A percentile compares a stretch with the other conserved stretches of the same genome.
Conservation (phyloP, 306 rosid species). For the Boehmeria nivea region DNA sequence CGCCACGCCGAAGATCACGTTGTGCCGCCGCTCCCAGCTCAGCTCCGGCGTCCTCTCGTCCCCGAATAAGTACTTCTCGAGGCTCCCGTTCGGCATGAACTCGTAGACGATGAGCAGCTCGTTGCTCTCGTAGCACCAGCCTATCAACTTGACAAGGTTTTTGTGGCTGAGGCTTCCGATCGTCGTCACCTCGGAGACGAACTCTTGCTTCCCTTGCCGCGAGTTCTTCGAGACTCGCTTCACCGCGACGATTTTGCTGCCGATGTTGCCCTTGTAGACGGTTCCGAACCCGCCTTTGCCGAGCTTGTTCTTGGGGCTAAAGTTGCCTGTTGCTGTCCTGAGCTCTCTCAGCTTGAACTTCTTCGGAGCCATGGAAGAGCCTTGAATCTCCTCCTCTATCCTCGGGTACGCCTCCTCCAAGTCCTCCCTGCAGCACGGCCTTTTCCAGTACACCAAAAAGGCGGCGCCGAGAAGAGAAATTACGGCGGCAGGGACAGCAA, state of each 20-base stretch:
- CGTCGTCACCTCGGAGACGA: conserved; percentile 73
- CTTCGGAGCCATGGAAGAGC: conserved; percentile 46
- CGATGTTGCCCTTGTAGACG: conserved; percentile 52
- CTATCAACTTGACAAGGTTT: conserved; percentile 65
- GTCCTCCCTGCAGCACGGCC: conserved; percentile 9
- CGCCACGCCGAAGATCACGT: conserved; percentile 54
- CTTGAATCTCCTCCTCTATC: conserved; percentile 53
- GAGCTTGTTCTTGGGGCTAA: conserved; percentile 54
- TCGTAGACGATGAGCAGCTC: conserved; percentile 82
- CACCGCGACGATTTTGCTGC: conserved; percentile 55
- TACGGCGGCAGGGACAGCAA: conserved; percentile 21
- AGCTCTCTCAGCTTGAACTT: conserved; percentile 45
- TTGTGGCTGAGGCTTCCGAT: conserved; percentile 71
- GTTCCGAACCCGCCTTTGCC: conserved; percentile 87
- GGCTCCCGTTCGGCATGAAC: conserved; percentile 74
- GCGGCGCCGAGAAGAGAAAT: conserved; percentile 18
- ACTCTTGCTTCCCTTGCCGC: conserved; percentile 73
- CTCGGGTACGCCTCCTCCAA: conserved; percentile 39
- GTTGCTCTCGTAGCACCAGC: conserved; percentile 72
- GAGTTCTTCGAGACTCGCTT: conserved; percentile 64
- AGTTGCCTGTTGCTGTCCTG: conserved; percentile 49
- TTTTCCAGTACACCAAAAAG: conserved; percentile 17
- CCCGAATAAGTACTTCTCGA: conserved; percentile 51
- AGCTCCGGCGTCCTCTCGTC: conserved; percentile 30
- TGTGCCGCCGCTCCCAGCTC: conserved; percentile 46